Evolutionary conservation across 805 yeast species (phyloP).

Genomic region (Kodamaea laetipori): DNA sequence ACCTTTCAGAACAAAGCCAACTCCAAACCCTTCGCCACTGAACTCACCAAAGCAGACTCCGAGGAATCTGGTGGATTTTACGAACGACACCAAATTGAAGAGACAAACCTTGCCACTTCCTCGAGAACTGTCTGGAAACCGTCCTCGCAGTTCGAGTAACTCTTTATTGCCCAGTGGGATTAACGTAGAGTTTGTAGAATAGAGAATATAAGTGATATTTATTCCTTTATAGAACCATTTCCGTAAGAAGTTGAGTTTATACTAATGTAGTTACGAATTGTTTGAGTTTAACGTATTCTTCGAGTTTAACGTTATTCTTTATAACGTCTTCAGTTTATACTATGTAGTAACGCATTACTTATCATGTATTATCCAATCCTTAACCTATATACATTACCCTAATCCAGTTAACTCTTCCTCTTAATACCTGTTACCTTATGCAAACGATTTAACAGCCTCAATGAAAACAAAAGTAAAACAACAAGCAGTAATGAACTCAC

Average conservation of each 20-base stretch:
- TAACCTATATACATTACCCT: not conserved
- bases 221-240: too few relatives aligned
- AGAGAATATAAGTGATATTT: conserved; percentile 12
- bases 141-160: conserved; percentile 24
- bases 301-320: too few relatives aligned
- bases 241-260: too few relatives aligned
- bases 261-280: too few relatives aligned
- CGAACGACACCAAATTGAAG: conserved; percentile 13
- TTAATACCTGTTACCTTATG: conserved; percentile 66
- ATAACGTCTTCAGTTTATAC: too few relatives aligned
- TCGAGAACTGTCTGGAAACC: conserved; percentile 3
- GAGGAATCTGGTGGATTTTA: conserved; percentile 15
- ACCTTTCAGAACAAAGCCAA: conserved; percentile 43
- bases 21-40: conserved; percentile 44
- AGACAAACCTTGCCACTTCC: conserved; percentile 10
- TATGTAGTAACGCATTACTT: too few relatives aligned
- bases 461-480: conserved; percentile 53
- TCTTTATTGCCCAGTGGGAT: conserved; percentile 27
- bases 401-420: not conserved
- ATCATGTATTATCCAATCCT: conserved; percentile 5
- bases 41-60: conserved; percentile 37
- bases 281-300: too few relatives aligned
- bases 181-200: conserved; percentile 31
- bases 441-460: conserved; percentile 60
- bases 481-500: conserved; percentile 46